These are phyloP conservation scores for Phialemoniopsis sp. DNA, from an alignment of 2,329 filamentous ascomycete species.

Conservation along the genomic window DNA sequence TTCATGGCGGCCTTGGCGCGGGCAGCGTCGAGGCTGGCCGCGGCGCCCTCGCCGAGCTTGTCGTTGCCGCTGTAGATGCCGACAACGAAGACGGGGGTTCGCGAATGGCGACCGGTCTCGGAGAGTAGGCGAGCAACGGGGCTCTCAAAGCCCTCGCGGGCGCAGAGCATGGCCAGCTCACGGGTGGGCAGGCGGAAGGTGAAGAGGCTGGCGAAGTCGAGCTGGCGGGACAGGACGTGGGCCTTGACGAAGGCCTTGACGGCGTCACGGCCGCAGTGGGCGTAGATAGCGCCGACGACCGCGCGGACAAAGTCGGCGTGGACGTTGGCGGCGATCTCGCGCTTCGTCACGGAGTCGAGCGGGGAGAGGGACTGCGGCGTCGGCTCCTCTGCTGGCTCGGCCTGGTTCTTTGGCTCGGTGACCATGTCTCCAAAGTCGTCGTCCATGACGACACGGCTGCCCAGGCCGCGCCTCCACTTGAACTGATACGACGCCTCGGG, in stretches of 20 bases:
- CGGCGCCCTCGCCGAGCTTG: slow-evolving; percentile 88
- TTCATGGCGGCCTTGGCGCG: slow-evolving; percentile 77
- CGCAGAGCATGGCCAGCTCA: slow-evolving; percentile 80
- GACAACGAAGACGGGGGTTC: slow-evolving; percentile 87
- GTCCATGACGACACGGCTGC: slow-evolving; percentile 74
- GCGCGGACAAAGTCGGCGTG: slow-evolving; percentile 74
- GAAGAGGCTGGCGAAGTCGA: slow-evolving; percentile 76
- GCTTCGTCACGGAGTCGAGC: slow-evolving; percentile 15
- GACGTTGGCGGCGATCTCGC: slow-evolving; percentile 22
- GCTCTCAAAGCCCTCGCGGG: slow-evolving; percentile 80
- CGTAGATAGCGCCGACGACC: slow-evolving; percentile 77
- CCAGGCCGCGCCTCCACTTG: slow-evolving; percentile 65
- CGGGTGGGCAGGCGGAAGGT: slow-evolving; percentile 78
- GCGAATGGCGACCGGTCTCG: slow-evolving; percentile 82
- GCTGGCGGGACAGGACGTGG: slow-evolving; percentile 76
- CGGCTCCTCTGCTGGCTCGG: slow-evolving; percentile 2
- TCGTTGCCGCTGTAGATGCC: slow-evolving; percentile 90
- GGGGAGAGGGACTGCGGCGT: slow-evolving; percentile 4
- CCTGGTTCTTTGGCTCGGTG: slow-evolving; percentile 5
- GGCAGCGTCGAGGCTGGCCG: slow-evolving; percentile 72
- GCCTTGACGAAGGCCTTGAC: slow-evolving; percentile 78
- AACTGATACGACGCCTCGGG: slow-evolving; percentile 43
- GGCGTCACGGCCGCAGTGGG: slow-evolving; percentile 76
- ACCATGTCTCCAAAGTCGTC: slow-evolving; percentile 77
- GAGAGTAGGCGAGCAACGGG: slow-evolving; percentile 84